These are phyloP conservation scores for Termitomyces sp. DNA, from an alignment of 768 basidiomycete species.

Conservation along the genomic window DNA sequence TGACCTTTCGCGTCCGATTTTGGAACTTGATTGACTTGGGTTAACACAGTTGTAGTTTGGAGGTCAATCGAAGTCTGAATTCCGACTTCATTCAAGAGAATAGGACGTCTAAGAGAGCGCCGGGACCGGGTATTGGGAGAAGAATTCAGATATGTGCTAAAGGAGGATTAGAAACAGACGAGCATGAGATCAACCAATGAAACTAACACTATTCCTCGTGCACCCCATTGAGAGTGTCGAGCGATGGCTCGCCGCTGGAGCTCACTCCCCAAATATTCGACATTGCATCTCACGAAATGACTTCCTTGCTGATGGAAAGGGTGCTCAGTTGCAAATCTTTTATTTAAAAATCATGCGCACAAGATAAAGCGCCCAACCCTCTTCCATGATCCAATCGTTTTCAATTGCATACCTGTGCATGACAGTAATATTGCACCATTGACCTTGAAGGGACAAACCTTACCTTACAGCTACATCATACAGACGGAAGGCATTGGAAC, in stretches of 20 bases:
- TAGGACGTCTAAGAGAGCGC: constrained; percentile 44
- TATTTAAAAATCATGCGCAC: constrained; percentile 23
- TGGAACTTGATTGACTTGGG: constrained; percentile 21
- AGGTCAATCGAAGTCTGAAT: constrained; percentile 50
- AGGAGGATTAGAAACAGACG: not conserved
- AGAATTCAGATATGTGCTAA: constrained; percentile 46
- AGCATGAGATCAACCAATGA: not conserved
- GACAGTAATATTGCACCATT: not conserved
- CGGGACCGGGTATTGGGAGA: constrained; percentile 39
- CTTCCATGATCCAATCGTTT: constrained; percentile 68
- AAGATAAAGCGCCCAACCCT: constrained; percentile 63
- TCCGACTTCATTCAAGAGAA: constrained; percentile 55
- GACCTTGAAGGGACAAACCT: constrained; percentile 8
- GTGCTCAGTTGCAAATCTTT: constrained; percentile 1
- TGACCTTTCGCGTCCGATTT: constrained; percentile 38
- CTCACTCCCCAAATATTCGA: constrained; percentile 62
- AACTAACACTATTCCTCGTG: constrained; percentile 62
- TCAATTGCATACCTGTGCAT: constrained; percentile 48
- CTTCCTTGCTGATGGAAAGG: constrained; percentile 49
- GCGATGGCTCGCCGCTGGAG: constrained; percentile 62
- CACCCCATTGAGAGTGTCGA: constrained; percentile 67
- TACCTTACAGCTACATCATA: constrained; percentile 69
- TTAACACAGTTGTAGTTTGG: constrained; percentile 19
- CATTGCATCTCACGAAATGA: constrained; percentile 59
- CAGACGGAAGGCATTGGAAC: constrained; percentile 53